These are phyloP conservation scores for Penicillium sp. DNA, from an alignment of 2,329 filamentous ascomycete species.

Conservation along the genomic window DNA sequence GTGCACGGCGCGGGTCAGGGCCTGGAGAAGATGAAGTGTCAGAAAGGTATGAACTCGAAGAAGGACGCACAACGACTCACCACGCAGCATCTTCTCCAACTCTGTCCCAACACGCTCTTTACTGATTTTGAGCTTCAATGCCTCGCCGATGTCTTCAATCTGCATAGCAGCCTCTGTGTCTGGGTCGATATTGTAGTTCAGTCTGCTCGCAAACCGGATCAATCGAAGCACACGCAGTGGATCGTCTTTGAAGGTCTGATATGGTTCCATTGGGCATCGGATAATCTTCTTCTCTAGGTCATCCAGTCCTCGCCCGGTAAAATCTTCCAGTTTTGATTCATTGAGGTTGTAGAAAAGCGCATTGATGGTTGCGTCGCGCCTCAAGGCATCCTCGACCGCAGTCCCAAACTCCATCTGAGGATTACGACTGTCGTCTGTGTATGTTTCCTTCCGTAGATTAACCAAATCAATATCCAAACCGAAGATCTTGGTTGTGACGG, in stretches of 20 bases:
- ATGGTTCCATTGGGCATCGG: conserved; percentile 78
- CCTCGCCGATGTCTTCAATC: conserved; percentile 69
- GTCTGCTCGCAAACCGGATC: conserved; percentile 82
- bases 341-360: conserved; percentile 94
- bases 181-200: conserved; percentile 73
- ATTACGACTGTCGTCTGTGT: conserved; percentile 82
- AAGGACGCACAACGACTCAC: conserved; percentile 37
- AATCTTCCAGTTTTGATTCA: conserved; percentile 75
- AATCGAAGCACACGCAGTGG: conserved; percentile 81
- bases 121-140: conserved; percentile 83
- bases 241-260: conserved; percentile 92
- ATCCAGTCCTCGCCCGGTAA: conserved; percentile 66
- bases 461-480: conserved; percentile 90
- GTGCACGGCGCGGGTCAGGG: conserved; percentile 38
- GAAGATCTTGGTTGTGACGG: conserved; percentile 78
- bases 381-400: conserved; percentile 79
- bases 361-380: conserved; percentile 90
- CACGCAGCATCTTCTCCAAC: conserved; percentile 84
- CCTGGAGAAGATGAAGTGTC: conserved; percentile 22
- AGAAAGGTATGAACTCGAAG: not conserved
- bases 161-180: conserved; percentile 70
- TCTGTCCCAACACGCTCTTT: conserved; percentile 84
- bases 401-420: conserved; percentile 93
- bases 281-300: conserved; percentile 73
- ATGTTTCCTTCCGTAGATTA: conserved; percentile 88